phyloP scores from a whole-genome alignment of 495 filamentous ascomycete species.

The Pseudevernia furfuracea region DNA sequence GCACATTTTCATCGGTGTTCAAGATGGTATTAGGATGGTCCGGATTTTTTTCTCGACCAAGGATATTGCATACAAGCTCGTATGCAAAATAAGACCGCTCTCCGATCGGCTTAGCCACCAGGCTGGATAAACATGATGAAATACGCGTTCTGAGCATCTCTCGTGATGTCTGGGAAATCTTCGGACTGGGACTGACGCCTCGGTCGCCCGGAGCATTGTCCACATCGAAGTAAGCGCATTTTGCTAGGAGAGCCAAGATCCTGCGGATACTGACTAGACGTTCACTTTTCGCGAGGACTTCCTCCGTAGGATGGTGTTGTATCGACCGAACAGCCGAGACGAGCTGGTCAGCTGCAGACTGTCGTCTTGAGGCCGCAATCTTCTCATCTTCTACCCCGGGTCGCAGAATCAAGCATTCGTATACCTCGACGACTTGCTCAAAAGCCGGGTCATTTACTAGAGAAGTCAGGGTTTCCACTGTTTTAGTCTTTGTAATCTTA shows the following conservation, averaged over 20 bases:
- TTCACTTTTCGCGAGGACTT: neutral
- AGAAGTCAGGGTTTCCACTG: constrained; percentile 65
- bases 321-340: constrained; percentile 38
- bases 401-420: constrained; percentile 35
- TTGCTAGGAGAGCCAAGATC: constrained; percentile 31
- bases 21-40: constrained; percentile 41
- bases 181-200: constrained; percentile 31
- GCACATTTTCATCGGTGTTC: constrained; percentile 54
- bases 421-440: constrained; percentile 36
- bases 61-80: constrained; percentile 46
- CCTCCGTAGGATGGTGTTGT: constrained; percentile 13
- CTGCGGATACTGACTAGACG: neutral
- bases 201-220: neutral
- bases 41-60: constrained; percentile 33
- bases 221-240: constrained; percentile 36
- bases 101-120: constrained; percentile 56
- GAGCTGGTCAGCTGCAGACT: constrained; percentile 43
- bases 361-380: constrained; percentile 38
- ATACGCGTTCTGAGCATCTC: constrained; percentile 62
- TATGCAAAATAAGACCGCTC: constrained; percentile 40
- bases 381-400: constrained; percentile 41
- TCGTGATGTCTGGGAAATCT: constrained; percentile 53
- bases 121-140: constrained; percentile 57
- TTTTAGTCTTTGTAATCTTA: constrained; percentile 79
- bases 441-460: constrained; percentile 43